phyloP scores from a whole-genome alignment of 805 yeast genomes.

The Priceomyces carsonii region DNA sequence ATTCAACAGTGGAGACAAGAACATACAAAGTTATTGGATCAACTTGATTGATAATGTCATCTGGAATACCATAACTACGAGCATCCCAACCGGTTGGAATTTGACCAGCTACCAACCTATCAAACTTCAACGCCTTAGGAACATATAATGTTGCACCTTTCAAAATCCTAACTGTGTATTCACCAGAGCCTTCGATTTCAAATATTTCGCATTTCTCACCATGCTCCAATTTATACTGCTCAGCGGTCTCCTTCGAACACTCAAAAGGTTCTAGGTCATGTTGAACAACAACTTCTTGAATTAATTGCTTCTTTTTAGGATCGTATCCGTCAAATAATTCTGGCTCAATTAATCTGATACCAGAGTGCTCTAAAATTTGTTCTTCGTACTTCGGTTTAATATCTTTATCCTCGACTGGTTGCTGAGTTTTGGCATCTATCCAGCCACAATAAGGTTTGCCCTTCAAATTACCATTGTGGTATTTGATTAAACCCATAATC shows the following conservation, averaged over 20 bases:
- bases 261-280: constrained; percentile 96
- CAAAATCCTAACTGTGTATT: constrained; percentile 83
- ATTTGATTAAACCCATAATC: constrained; percentile 98
- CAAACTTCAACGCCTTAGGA: constrained; percentile 83
- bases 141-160: constrained; percentile 90
- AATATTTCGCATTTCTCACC: constrained; percentile 92
- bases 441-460: constrained; percentile 94
- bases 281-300: constrained; percentile 95
- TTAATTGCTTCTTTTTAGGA: constrained; percentile 87
- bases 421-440: constrained; percentile 92
- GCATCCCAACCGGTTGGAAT: constrained; percentile 99
- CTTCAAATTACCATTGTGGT: constrained; percentile 88
- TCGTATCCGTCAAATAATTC: constrained; percentile 92
- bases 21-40: constrained; percentile 94
- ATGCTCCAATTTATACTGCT: constrained; percentile 90
- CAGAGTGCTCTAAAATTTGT: constrained; percentile 86
- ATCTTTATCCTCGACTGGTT: constrained; percentile 93
- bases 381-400: constrained; percentile 90
- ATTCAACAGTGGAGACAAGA: constrained; percentile 93
- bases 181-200: constrained; percentile 86
- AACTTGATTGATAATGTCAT: constrained; percentile 90
- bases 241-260: constrained; percentile 92
- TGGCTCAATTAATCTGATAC: constrained; percentile 96
- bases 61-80: constrained; percentile 89
- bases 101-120: constrained; percentile 86